A percentile compares a stretch with the other conserved stretches of the same genome.
Conservation (phyloP, 2,329 filamentous ascomycete species). For the Davidsoniella australis region DNA sequence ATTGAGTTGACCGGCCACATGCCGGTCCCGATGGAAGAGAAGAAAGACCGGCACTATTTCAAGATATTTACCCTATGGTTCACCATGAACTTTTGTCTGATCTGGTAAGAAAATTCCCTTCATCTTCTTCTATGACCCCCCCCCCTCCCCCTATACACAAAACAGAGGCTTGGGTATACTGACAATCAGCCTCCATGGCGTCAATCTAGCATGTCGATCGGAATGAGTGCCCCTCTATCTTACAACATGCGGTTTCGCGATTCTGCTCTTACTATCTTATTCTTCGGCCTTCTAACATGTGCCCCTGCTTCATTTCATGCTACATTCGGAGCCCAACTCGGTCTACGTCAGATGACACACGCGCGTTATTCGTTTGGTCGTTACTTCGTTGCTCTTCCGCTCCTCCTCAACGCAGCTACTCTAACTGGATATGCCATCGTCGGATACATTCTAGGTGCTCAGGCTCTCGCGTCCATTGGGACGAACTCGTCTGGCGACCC, state of each 20-base stretch:
- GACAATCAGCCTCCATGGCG: neutral
- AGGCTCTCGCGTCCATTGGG: conserved; percentile 23
- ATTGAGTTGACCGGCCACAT: conserved; percentile 19
- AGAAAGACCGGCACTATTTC: conserved; percentile 18
- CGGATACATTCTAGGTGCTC: conserved; percentile 29
- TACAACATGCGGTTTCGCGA: conserved; percentile 26
- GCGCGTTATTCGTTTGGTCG: conserved; percentile 22
- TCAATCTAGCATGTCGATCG: conserved; percentile 22
- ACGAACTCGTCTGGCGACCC: conserved; percentile 15
- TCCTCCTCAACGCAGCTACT: conserved; percentile 28
- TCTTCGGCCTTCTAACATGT: conserved; percentile 27
- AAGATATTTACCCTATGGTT: conserved; percentile 20
- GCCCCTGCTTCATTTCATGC: conserved; percentile 24
- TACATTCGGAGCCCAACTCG: conserved; percentile 26
- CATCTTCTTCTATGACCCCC: no score
- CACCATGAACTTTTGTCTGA: conserved; percentile 19
- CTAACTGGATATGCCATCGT: conserved; percentile 32
- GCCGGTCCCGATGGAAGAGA: conserved; percentile 18
- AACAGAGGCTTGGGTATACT: neutral
- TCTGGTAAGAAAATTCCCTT: conserved; percentile 17
- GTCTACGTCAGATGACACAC: conserved; percentile 31
- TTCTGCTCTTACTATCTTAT: conserved; percentile 27
- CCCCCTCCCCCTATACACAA: neutral
- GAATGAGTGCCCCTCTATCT: conserved; percentile 28
- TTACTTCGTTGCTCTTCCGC: conserved; percentile 14